These are phyloP conservation scores for Debaryomyces fabryi DNA, from an alignment of 1,139 yeast genomes.

Conservation along the genomic window DNA sequence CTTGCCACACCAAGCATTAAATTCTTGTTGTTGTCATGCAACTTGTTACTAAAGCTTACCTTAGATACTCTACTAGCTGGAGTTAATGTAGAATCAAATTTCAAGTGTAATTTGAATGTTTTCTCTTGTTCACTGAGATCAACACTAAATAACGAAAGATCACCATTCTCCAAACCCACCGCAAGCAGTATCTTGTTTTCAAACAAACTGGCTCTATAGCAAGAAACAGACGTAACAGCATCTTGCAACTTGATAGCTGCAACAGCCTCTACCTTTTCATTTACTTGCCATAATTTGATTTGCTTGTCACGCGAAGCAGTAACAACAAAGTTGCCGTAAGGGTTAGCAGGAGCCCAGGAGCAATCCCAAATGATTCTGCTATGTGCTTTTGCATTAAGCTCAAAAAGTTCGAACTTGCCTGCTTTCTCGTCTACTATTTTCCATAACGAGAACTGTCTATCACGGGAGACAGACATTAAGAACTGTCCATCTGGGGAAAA, in stretches of 20 bases:
- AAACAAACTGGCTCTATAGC: constrained; percentile 32
- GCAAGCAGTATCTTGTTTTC: constrained; percentile 46
- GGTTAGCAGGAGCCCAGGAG: constrained; percentile 65
- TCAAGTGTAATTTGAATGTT: constrained; percentile 28
- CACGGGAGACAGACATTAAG: constrained; percentile 84
- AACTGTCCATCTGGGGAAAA: constrained; percentile 74
- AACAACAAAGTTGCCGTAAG: constrained; percentile 49
- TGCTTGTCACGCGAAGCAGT: constrained; percentile 90
- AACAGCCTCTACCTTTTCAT: constrained; percentile 28
- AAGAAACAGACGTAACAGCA: constrained; percentile 77
- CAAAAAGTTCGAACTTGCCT: constrained; percentile 46
- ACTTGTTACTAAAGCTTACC: constrained; percentile 52
- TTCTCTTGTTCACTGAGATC: constrained; percentile 30
- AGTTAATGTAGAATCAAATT: constrained; percentile 40
- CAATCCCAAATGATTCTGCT: constrained; percentile 95
- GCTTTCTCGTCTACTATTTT: constrained; percentile 42
- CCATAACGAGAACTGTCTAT: constrained; percentile 86
- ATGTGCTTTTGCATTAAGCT: constrained; percentile 72
- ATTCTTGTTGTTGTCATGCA: constrained; percentile 21
- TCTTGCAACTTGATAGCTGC: constrained; percentile 43
- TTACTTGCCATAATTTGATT: constrained; percentile 68
- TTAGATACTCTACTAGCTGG: constrained; percentile 67
- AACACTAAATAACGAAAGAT: constrained; percentile 25
- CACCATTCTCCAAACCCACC: constrained; percentile 73
- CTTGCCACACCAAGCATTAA: constrained; percentile 65